Base-by-base conservation (phyloP, 2,329 filamentous ascomycete genomes). In the Fusarium devonianum region DNA sequence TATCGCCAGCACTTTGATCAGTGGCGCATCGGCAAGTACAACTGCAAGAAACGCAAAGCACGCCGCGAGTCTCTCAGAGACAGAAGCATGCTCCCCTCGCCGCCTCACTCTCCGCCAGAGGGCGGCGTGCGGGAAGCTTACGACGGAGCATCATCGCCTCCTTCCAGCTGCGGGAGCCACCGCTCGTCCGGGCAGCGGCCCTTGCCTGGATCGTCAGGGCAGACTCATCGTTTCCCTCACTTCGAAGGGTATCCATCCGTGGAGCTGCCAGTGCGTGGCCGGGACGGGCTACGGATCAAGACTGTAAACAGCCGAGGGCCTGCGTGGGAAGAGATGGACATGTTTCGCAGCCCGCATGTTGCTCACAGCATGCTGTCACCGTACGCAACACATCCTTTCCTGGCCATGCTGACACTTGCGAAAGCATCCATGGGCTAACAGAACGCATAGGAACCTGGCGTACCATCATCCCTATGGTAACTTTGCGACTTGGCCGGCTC, bases 1-100 rank as follows among this genome's bases (percentile, higher is more conserved):
- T 81, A 80, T 57, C 70, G 77, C 14, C 75, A 76, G n/a, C 71
- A 75, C 26, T 72, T 81, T 52, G 70, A 75, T 17, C 69, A 65
- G 49, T 81, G 78, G 78, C 59, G 67, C 4, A 56, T 78, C 30
- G 64, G 67, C 58, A 81, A 81, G 62, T 81, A 81, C 63, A 77
- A 74, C 42, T 71, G 73, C 60, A 74, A 68, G 54, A 68, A 67
- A 38, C 66, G 67, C 29, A 34, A 54, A 16, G 44, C 37, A 7
- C 61, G 60, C 29, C 52, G 53, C 18, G 34, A 45, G 35, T 45
- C 49, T 9, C 34, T 52, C 19, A 36, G n/a, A n/a, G n/a, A 28
- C 13, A 42, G 47, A 2, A 26, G 12, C 13, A 14, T 53, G 7
- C 52, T 57, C 12, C 54, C 46, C 7, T 62, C 63, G n/a, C 60